Base-by-base conservation (phyloP, 2,329 filamentous ascomycete genomes). In the Xylariomycetidae sp. region DNA sequence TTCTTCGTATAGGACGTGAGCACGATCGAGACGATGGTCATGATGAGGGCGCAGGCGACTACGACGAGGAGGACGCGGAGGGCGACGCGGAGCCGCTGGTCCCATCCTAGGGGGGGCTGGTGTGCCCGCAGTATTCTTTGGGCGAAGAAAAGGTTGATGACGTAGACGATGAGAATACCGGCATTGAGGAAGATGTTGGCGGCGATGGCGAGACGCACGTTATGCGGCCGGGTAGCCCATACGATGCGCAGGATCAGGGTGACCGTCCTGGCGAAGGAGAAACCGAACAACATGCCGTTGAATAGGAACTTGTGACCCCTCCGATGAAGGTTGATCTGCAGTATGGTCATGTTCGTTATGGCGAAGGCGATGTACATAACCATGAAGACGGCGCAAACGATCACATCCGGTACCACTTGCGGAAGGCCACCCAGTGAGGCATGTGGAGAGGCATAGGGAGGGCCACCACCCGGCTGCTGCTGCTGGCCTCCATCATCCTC, bases 361-460 rank as follows among this genome's bases (percentile, higher is more conserved):
- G 74, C 79, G n/a, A 63, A 67, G 29, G 50, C 23, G 20, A 74
- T 38, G 57, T 80, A 85, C 36, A 83, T 53, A 25, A 59, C 54
- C 11, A 88, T 56, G 42, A 88, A 74, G 36, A 85, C 70, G 33
- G 71, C 67, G 40, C 67, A 74, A 52, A 87, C 69, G 23, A 23
- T 23, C 6, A 80, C 67, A 54, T 89, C 85, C 42, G 82, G 61
- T 3, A 51, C 41, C 4, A 67, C 51, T 2, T 66, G 72, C 2
- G 85, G 83, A 6, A 61, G 45, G 16, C 79, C 75, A 37, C 82
- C 81, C 13, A 80, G 57, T 12, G 54, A 49, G 26, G 80, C 77
- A 10, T 49, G 58, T 10, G 44, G 51, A 3, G 68, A 64, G 4
- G 56, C 46, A 35, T 69, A 70, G 3, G 66, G 67, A 6, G 59